Base-by-base conservation (phyloP, 108 stramenopile genomes). In the Nitzschia putrida region DNA sequence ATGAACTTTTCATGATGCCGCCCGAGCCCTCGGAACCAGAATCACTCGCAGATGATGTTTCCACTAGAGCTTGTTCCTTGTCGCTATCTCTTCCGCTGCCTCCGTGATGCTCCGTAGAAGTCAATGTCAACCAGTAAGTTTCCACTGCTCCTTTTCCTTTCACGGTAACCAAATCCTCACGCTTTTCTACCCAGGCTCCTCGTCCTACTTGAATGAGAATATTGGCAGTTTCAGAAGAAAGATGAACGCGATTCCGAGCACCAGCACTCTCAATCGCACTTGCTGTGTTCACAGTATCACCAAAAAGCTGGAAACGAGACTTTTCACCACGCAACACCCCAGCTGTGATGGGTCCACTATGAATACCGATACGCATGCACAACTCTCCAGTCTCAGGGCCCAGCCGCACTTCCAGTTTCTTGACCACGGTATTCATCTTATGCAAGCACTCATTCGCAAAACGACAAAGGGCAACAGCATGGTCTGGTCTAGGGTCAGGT, bases 261-360 rank as follows among this genome's bases (percentile, higher is more conserved):
- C 88, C 81, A 14, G 82, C 77, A 9, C 66, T 77, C 63, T 89
- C 88, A 40, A 89, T 89, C 2, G 85, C 54, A 22, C 73, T 68
- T 29, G 83, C 78, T 6, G 81, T 82, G 57, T 89, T 89, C 11
- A 60, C 59, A 41, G 59, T 60, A 6, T 60, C 59, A 2, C 39
- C 40, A 60, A 41, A 60, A 0, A 41, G 34, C 25, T 60, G 59
- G 21, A 60, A 60, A 16, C 59, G 59, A 37, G 59, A 38, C n/a
- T 41, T 38, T 7, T 60, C 59, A 7, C 59, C 59, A 38, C 59
- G 20, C 40, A 60, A 60, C n/a, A 60, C 59, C 4, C 59, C 59
- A 40, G 59, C 59, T 16, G 59, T 60, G 4, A 60, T 37, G 12
- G 59, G 59, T 12, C 59, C 59, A 41, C 39, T 41, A 25, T 60